phyloP scores from a whole-genome alignment of 768 basidiomycete genomes.

The Russula sp. region DNA sequence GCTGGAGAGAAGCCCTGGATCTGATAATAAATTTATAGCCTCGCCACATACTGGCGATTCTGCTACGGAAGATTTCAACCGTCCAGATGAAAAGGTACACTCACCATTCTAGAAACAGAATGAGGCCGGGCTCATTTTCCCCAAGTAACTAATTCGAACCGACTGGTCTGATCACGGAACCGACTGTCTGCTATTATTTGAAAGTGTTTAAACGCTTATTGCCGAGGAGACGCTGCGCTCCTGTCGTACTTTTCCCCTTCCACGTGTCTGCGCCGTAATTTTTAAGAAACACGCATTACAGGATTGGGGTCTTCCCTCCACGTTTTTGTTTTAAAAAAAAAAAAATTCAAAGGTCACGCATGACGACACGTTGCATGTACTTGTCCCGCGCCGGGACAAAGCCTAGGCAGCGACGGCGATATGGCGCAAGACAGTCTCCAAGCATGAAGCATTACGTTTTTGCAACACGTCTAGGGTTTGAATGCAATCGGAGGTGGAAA shows the following conservation, averaged over 20 bases:
- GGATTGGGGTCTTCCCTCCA: slow-evolving; percentile 5
- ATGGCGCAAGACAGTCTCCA: slow-evolving; percentile 15
- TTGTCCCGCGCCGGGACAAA: slow-evolving; percentile 6
- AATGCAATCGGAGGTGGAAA: slow-evolving; percentile 20
- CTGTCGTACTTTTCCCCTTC: background rate
- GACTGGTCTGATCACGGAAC: slow-evolving; percentile 15
- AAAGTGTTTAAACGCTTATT: slow-evolving; percentile 21
- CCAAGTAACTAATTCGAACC: slow-evolving; percentile 11
- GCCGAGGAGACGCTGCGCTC: slow-evolving; percentile 7
- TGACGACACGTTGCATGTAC: slow-evolving; percentile 10
- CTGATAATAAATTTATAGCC: slow-evolving; percentile 2
- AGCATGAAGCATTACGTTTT: slow-evolving; percentile 22
- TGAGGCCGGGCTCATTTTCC: background rate
- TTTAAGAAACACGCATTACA: slow-evolving; percentile 1
- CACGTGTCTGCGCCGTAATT: slow-evolving; percentile 7
- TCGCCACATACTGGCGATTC: slow-evolving; percentile 14
- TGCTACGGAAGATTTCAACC: slow-evolving; percentile 18
- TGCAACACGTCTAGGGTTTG: slow-evolving; percentile 14
- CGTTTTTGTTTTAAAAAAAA: slow-evolving; percentile 4
- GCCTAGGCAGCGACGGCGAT: slow-evolving; percentile 9
- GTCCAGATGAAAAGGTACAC: slow-evolving; percentile 8
- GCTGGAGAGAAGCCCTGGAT: slow-evolving; percentile 1
- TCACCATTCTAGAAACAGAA: slow-evolving; percentile 6
- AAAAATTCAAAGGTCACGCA: slow-evolving; percentile 3
- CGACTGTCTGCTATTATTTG: slow-evolving; percentile 13